Percentiles rank a stretch among this genome's conserved stretches.
Conservation (phyloP, 2,329 filamentous ascomycete species). For the Talaromyces sp. region DNA sequence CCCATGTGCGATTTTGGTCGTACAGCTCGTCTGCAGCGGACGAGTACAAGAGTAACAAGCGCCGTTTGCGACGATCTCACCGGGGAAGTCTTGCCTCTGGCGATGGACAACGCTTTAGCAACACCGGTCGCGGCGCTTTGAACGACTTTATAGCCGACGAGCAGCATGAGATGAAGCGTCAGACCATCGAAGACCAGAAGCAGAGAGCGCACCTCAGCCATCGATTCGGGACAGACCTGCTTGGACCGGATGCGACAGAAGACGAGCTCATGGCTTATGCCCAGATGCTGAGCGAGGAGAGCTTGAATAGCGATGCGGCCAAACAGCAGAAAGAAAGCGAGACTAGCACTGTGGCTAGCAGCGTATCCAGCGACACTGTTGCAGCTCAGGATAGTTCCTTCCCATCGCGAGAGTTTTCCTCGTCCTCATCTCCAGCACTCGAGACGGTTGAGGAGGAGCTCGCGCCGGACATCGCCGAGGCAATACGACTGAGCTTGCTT, state of each 20-base stretch:
- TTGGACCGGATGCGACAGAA: slow-evolving; percentile 52
- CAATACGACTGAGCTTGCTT: slow-evolving; percentile 51
- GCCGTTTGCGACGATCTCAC: slow-evolving; percentile 67
- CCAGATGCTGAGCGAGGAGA: slow-evolving; percentile 57
- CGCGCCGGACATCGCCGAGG: slow-evolving; percentile 58
- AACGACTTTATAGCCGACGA: slow-evolving; percentile 84
- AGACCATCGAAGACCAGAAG: slow-evolving; percentile 61
- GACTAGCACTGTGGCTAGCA: slow-evolving; percentile 35
- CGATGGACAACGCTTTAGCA: slow-evolving; percentile 53
- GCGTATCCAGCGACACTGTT: slow-evolving; percentile 32
- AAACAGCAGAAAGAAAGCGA: slow-evolving; percentile 39
- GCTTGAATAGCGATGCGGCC: slow-evolving; percentile 45
- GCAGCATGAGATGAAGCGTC: slow-evolving; percentile 69
- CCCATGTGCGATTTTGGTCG: slow-evolving; percentile 85
- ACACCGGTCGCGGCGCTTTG: slow-evolving; percentile 63
- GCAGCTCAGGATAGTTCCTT: slow-evolving; percentile 27
- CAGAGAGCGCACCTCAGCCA: slow-evolving; percentile 67
- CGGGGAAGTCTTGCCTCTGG: slow-evolving; percentile 54
- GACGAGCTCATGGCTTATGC: slow-evolving; percentile 61
- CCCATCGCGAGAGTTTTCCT: slow-evolving; percentile 25
- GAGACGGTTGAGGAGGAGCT: slow-evolving; percentile 44
- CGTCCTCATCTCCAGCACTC: slow-evolving; percentile 31
- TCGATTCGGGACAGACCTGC: slow-evolving; percentile 77
- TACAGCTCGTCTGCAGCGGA: slow-evolving; percentile 77
- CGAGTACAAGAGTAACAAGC: slow-evolving; percentile 70